These are phyloP conservation scores for Xerocomellus amylosporus DNA, from an alignment of 768 basidiomycete species.

Conservation along the genomic window DNA sequence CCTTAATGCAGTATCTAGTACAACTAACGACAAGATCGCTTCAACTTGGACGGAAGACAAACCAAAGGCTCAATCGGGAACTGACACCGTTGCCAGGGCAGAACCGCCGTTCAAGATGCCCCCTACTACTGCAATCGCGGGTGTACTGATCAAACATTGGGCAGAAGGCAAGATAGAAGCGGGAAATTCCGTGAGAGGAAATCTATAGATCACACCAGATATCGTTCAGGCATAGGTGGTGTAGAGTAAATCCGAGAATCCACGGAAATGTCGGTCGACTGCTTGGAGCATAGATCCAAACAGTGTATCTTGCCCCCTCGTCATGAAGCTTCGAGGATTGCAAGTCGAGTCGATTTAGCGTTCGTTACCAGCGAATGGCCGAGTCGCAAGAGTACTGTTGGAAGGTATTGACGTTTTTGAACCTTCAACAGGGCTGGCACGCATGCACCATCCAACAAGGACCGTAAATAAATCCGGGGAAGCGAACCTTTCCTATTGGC, in stretches of 20 bases:
- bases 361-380: neutral
- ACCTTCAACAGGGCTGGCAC: too few species aligned
- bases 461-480: neutral
- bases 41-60: constrained; percentile 23
- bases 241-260: neutral
- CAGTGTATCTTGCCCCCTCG: neutral
- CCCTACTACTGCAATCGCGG: constrained; percentile 73
- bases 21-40: constrained; percentile 28
- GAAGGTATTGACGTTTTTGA: neutral
- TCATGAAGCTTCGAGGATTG: neutral
- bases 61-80: constrained; percentile 15
- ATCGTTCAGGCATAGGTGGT: neutral
- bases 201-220: constrained; percentile 32
- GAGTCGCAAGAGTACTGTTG: neutral
- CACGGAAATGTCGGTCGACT: neutral
- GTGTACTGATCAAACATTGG: constrained; percentile 85
- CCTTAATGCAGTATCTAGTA: constrained; percentile 36
- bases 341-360: neutral
- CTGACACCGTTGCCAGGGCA: constrained; percentile 21
- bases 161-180: constrained; percentile 54
- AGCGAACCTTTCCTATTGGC: neutral
- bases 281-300: neutral
- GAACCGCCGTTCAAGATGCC: constrained; percentile 72
- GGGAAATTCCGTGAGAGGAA: constrained; percentile 42
- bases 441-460: neutral